Base-by-base conservation (phyloP, 1,139 yeast genomes). In the Diutina scorzettiae region DNA sequence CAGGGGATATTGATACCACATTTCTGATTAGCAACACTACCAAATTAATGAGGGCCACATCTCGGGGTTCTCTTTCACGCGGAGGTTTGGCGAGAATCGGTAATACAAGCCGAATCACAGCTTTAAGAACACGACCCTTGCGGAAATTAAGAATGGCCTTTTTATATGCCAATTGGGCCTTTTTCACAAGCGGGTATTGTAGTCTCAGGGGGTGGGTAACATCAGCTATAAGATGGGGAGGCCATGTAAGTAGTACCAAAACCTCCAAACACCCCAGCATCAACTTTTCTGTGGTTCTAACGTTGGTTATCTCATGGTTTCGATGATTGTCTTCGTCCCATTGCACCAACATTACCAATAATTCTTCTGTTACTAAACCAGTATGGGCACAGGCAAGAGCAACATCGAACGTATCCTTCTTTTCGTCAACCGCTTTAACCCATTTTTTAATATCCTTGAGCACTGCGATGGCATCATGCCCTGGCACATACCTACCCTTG, bases 381-480 rank as follows among this genome's bases (percentile, higher is more conserved):
- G 83, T 76, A 43, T 85, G 93, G 4, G 89, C 84, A 50, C 94
- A 82, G 0, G 96, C 95, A 41, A 84, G 66, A 0, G 96, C 95
- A 16, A 89, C 96, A 49, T 81, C 87, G 67, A 76, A 81, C 23
- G 78, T 68, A 42, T 72, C 69, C 46, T 74, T 71, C 36, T 69
- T 67, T 46, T 85, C 94, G 56, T 91, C 98, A 42, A 85, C 91
- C 1, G 82, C 70, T 49, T 76, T 76, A 44, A 91, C 73, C 96
- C 97, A 89, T 50, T 83, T 69, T 56, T 85, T 86, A 47, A 91
- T 61, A 61, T 91, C 98, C 51, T 84, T 81, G 30, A 91, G 63
- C 59, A 97, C 86, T 1, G 89, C 89, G 46, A 84, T 62, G 1
- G 96, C 96, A 55, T 91, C 97, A 49, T 82, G 89, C 9, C 98